Conservation (phyloP, 1,284 basidiomycete genomes). For the Vanrija pseudolonga region DNA sequence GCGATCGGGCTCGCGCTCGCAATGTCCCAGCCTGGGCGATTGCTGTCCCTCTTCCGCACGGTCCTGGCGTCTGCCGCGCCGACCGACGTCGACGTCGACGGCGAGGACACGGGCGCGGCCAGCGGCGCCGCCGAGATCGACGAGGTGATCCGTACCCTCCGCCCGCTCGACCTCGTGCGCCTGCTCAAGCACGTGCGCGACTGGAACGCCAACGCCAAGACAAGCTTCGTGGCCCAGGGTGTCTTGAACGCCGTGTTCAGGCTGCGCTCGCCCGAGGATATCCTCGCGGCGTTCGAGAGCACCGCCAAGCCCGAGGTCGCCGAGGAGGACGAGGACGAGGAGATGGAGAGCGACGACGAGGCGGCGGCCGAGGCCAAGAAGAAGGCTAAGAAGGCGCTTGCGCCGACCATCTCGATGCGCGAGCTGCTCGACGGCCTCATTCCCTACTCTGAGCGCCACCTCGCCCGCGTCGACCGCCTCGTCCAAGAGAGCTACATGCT, state of each 20-base stretch:
- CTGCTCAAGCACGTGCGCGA: slow-evolving; percentile 78
- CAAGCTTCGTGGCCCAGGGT: slow-evolving; percentile 78
- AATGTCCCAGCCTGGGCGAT: slow-evolving; percentile 87
- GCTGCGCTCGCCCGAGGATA: slow-evolving; percentile 65
- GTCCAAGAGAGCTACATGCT: slow-evolving; percentile 91
- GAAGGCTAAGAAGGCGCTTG: slow-evolving; percentile 8
- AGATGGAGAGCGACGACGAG: slow-evolving; percentile 31
- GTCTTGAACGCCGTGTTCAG: slow-evolving; percentile 80
- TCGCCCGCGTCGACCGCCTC: slow-evolving; percentile 75
- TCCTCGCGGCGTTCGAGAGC: slow-evolving; percentile 64
- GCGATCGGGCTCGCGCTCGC: slow-evolving; percentile 87
- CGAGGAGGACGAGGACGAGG: slow-evolving; percentile 31
- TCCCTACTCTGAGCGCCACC: slow-evolving; percentile 91
- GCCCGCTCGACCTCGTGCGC: slow-evolving; percentile 68
- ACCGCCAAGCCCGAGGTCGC: slow-evolving; percentile 25
- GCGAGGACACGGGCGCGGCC: slow-evolving; percentile 2
- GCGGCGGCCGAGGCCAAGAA: slow-evolving; percentile 18
- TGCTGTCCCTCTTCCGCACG: slow-evolving; percentile 74
- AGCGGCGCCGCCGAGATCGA: slow-evolving; percentile 74
- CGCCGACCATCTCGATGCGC: slow-evolving; percentile 52
- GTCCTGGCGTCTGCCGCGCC: slow-evolving; percentile 43
- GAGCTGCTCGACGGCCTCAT: slow-evolving; percentile 80
- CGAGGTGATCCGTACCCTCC: slow-evolving; percentile 69
- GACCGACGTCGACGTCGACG: too few species aligned
- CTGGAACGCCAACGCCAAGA: slow-evolving; percentile 91